Evolutionary conservation across 2,329 filamentous ascomycete genomes (phyloP).

Genomic region (Pseudogymnoascus sp.): DNA sequence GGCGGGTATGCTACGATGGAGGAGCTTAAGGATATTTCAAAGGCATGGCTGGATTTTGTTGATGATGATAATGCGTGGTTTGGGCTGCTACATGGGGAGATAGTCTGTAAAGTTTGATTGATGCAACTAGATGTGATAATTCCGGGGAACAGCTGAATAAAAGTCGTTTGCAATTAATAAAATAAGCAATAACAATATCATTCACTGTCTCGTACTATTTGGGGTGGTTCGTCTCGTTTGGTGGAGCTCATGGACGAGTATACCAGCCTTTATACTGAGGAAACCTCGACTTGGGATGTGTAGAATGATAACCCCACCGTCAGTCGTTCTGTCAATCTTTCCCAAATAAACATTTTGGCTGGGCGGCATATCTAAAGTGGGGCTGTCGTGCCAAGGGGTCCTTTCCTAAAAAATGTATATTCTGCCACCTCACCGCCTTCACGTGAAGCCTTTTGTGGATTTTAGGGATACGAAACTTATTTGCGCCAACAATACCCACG

Average conservation of each 20-base stretch:
- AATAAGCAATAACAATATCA: neutral
- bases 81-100: constrained; percentile 31
- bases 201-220: neutral
- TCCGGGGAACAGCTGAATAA: neutral
- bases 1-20: constrained; percentile 27
- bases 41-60: constrained; percentile 30
- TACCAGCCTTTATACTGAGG: too few relatives aligned
- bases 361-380: neutral
- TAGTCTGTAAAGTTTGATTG: constrained; percentile 24
- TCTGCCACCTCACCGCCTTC: constrained; percentile 7
- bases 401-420: neutral
- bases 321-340: too few relatives aligned
- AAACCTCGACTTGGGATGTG: too few relatives aligned
- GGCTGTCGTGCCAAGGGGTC: neutral
- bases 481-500: constrained; percentile 6
- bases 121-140: neutral
- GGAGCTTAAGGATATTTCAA: constrained; percentile 27
- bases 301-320: too few relatives aligned
- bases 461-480: constrained; percentile 3
- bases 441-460: neutral
- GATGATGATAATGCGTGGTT: constrained; percentile 31
- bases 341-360: neutral
- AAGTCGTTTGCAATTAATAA: neutral
- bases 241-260: too few relatives aligned
- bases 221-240: too few relatives aligned